Evolutionary conservation across 345 rosid genomes (phyloP).

Genomic region (Euphorbia lathyris): DNA sequence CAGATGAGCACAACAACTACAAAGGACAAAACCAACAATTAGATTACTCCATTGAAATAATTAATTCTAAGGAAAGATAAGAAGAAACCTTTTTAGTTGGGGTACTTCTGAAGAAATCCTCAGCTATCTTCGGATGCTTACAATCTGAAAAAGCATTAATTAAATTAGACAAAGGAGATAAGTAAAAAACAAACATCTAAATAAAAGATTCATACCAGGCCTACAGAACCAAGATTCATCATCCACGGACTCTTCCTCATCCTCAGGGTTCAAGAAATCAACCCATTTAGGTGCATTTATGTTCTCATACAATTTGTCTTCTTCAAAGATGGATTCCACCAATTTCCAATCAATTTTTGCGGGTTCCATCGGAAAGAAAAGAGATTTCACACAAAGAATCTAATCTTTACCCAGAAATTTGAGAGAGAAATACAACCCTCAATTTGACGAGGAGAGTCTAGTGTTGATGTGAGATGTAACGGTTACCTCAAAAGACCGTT

Average conservation of each 20-base stretch:
- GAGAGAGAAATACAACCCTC: conserved; percentile 20
- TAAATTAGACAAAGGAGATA: background rate
- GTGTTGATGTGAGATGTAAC: conserved; percentile 1
- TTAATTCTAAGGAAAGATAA: background rate
- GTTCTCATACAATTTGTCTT: conserved; percentile 73
- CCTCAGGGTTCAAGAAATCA: conserved; percentile 54
- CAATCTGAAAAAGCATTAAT: conserved; percentile 45
- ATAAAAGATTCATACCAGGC: conserved; percentile 43
- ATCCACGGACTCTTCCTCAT: conserved; percentile 29
- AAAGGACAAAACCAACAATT: conserved; percentile 2
- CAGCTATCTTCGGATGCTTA: conserved; percentile 76
- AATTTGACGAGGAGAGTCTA: background rate
- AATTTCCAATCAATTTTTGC: conserved; percentile 92
- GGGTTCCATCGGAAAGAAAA: conserved; percentile 54
- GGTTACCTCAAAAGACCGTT: conserved; percentile 18
- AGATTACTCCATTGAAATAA: too few relatives aligned
- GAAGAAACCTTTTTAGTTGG: conserved; percentile 45
- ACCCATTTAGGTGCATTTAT: conserved; percentile 85
- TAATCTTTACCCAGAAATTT: too few relatives aligned
- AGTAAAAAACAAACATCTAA: background rate
- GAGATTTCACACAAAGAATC: background rate
- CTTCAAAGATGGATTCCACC: conserved; percentile 63
- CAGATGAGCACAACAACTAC: conserved; percentile 36
- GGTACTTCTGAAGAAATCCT: conserved; percentile 57
- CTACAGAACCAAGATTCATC: conserved; percentile 85